Base-by-base conservation (phyloP, 768 basidiomycete genomes). In the Mrakia blollopis region DNA sequence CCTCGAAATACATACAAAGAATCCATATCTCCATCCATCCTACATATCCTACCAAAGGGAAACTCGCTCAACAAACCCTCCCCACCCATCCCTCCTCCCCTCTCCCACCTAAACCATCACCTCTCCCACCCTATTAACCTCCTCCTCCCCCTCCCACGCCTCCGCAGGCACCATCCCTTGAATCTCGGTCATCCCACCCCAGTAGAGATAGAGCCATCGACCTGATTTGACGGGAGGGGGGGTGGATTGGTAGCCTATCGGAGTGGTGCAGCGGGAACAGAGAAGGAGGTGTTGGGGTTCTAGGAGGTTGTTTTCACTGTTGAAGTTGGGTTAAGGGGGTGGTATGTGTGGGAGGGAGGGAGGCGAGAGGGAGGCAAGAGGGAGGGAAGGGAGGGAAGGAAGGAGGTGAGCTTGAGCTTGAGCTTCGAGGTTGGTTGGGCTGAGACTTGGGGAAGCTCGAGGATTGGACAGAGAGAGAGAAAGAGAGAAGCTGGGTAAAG, bases 221-320 rank as follows among this genome's bases (percentile, higher is more conserved):
- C 68, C 76, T 3, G 44, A 37, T 35, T 65, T 41, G 35, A 71
- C 37, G 3, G 76, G 76, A 21, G 72, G 76, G 6, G 76, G 76
- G 11, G 76, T 73, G 21, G 72, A n/a, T 52, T 77, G 76, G 61
- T 77, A 77, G n/a, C 70, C 76, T 32, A 73, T 60, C 2, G 76
- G 76, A 7, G 80, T 82, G 74, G 79, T 81, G 74, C 83, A 84
- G 77, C 82, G 32, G 21, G 78, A 78, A 69, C 81, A 84, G 37
- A 79, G 73, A 57, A 83, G 80, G 11, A 79, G 78, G 72, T 82
- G 81, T 44, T 83, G 80, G 1, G 82, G 78, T 79, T 84, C 84
- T 37, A 84, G 70, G 13, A 47, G 65, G 41, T 47, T 21, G 79
- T 79, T 18, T 75, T 73, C 54, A 68, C 79, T 73, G 44, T 28